phyloP scores from a whole-genome alignment of 73 alveolate genomes.

The Urostyla sp. region DNA sequence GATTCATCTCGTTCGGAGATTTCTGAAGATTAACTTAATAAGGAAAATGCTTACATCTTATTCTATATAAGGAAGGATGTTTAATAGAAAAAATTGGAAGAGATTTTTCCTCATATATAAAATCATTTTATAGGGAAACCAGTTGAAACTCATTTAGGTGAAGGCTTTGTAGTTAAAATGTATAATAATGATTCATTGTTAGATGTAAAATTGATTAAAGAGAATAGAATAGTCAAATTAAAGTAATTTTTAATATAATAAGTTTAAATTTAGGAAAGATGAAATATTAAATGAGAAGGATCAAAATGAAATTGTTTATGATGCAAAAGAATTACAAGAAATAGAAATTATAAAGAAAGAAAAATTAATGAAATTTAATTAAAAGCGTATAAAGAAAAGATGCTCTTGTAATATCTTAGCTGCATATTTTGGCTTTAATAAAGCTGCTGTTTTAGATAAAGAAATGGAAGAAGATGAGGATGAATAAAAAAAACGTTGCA shows the following conservation, averaged over 20 bases:
- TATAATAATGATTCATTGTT: neutral
- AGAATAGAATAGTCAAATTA: neutral
- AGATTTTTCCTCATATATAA: constrained; percentile 9
- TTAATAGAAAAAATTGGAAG: neutral
- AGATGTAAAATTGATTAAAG: constrained; percentile 5
- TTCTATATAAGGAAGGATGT: constrained; percentile 68
- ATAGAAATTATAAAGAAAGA: constrained; percentile 34
- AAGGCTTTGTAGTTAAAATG: constrained; percentile 3
- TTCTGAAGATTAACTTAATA: constrained; percentile 65
- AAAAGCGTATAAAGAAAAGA: neutral
- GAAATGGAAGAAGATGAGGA: no score
- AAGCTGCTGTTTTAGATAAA: no score
- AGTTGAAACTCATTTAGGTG: constrained; percentile 19
- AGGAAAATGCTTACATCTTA: constrained; percentile 81
- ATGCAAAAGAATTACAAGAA: constrained; percentile 38
- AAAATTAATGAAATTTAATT: neutral
- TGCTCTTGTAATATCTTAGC: no score
- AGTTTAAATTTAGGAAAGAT: neutral
- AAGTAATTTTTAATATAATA: neutral
- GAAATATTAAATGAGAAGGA: constrained; percentile 22
- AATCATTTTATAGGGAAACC: constrained; percentile 62
- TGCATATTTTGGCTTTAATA: no score
- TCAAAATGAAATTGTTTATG: constrained; percentile 20
- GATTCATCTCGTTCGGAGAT: constrained; percentile 68
- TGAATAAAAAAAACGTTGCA: no score